Base-by-base conservation (phyloP, 78 protist genomes). In the Dictyostelium intermedium region DNA sequence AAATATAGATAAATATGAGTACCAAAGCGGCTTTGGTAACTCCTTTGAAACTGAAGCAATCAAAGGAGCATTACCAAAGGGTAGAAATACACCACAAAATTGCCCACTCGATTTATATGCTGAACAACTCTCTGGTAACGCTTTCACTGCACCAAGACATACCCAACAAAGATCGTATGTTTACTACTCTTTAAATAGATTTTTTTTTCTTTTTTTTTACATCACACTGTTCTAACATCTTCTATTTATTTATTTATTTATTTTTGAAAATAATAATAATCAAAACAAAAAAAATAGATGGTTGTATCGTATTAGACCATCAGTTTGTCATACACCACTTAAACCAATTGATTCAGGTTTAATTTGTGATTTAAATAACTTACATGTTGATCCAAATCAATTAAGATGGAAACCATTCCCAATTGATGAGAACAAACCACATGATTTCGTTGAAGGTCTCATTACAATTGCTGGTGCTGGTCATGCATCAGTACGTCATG, bases 121-220 rank as follows among this genome's bases (percentile, higher is more conserved):
- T 0, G 99, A 98, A 83, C 99, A 98, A 91, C 74, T 98, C 66
- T 87, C 92, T 43, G 99, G 99, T 37, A 95, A 98, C 16, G 98
- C 99, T 7, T 98, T 98, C 82, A 98, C 99, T 0, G 96, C 27
- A 37, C 97, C 98, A 16, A 84, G 98, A 43, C 69, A 18, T 18
- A 5, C 2, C 5, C 97, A 98, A 97, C 91, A 78, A 83, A 74
- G 95, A 72, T 95, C 95, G 97, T 96, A 84, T 14, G 93, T 87
- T 39, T 14, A 50, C 18, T 1, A 16, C 1, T 16, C 3, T 50
- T 13, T 50, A n/a, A n/a, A n/a, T n/a, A n/a, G n/a, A n/a, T 20
- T 77, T 39, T 18, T 77, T 32, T 70, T 56, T 56, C 20, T 20
- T 56, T 56, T 56, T 56, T 56, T 56, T 20, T 56, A 5, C 0